Base-by-base conservation (phyloP, 345 rosid species). In the Cardamine resedifolia region DNA sequence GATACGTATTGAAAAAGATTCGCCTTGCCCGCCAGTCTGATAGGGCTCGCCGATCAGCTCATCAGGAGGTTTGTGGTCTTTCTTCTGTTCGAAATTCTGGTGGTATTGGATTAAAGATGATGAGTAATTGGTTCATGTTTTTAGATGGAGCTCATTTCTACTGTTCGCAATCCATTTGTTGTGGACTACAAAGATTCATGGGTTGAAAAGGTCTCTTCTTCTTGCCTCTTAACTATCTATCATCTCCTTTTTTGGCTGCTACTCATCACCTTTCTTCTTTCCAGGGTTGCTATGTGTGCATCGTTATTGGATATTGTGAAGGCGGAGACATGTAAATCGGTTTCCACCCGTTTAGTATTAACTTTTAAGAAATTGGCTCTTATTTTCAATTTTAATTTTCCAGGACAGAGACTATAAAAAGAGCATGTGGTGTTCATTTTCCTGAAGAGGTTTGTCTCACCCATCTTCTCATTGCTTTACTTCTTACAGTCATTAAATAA, bases 281-380 rank as follows among this genome's bases (percentile, higher is more conserved):
- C 69, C 86, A 95, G 99, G 97, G 96, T 74, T 95, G 97, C 83
- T 95, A 87, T 81, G 97, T 95, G 34, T 95, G 99, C 87, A 95
- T 95, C 52, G 82, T 95, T 66, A 87, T 95, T 59, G 96, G 97
- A 56, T 95, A 85, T 39, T 95, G 99, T 59, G 90, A 95, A 84
- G 97, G 96, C 57, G 97, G 99, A 64, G 99, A 95, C 79, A 90
- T 95, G 99, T 91, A 80, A 82, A 61, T 12, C 38, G 2, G 28
- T 5, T 58, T 62, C 39, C 73, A 57, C 47, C 34, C 34, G 0
- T 56, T 66, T 16, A 2, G 36, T 20, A 39, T 24, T n/a, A 24
- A 36, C 33, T 63, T 65, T 23, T 24, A 47, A 6, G n/a, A 68
- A 67, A 21, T 43, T 48, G 59, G 12, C 61, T 72, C 49, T 73